These are phyloP conservation scores for Symbiotaphrina buchneri DNA, from an alignment of 495 filamentous ascomycete genomes.

Conservation along the genomic window DNA sequence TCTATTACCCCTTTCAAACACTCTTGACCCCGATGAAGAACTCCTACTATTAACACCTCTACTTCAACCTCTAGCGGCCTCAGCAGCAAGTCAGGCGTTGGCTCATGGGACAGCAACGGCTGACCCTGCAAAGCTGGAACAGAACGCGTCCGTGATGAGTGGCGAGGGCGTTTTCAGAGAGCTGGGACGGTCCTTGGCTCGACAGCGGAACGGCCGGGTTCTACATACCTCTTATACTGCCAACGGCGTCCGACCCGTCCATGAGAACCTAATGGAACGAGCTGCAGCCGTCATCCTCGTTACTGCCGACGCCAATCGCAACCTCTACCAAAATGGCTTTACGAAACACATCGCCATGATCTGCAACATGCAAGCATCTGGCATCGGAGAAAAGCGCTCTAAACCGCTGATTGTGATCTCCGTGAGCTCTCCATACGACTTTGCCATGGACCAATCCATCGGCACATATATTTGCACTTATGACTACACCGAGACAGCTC, in stretches of 20 bases:
- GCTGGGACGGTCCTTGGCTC: slow-evolving; percentile 55
- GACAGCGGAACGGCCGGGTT: slow-evolving; percentile 59
- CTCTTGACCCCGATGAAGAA: slow-evolving; percentile 62
- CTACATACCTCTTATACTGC: slow-evolving; percentile 82
- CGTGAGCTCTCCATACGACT: slow-evolving; percentile 82
- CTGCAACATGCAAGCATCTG: slow-evolving; percentile 45
- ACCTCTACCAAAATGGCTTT: slow-evolving; percentile 77
- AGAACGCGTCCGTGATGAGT: slow-evolving; percentile 48
- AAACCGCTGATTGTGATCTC: slow-evolving; percentile 65
- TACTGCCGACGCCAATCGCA: slow-evolving; percentile 76
- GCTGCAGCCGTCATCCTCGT: slow-evolving; percentile 70
- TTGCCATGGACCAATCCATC: slow-evolving; percentile 73
- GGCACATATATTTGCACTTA: slow-evolving; percentile 84
- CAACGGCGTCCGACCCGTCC: slow-evolving; percentile 69
- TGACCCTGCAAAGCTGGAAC: slow-evolving; percentile 33
- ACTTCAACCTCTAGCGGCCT: slow-evolving; percentile 69
- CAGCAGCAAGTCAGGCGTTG: slow-evolving; percentile 36
- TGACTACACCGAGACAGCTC: slow-evolving; percentile 78
- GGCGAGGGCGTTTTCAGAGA: slow-evolving; percentile 77
- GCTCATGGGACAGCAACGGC: slow-evolving; percentile 14
- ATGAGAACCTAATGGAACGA: slow-evolving; percentile 73
- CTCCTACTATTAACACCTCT: slow-evolving; percentile 63
- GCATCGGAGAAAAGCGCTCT: slow-evolving; percentile 29
- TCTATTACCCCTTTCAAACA: slow-evolving; percentile 52
- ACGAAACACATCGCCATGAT: slow-evolving; percentile 90